These are phyloP conservation scores for Lactarius quietus DNA, from an alignment of 768 basidiomycete genomes.

Conservation along the genomic window DNA sequence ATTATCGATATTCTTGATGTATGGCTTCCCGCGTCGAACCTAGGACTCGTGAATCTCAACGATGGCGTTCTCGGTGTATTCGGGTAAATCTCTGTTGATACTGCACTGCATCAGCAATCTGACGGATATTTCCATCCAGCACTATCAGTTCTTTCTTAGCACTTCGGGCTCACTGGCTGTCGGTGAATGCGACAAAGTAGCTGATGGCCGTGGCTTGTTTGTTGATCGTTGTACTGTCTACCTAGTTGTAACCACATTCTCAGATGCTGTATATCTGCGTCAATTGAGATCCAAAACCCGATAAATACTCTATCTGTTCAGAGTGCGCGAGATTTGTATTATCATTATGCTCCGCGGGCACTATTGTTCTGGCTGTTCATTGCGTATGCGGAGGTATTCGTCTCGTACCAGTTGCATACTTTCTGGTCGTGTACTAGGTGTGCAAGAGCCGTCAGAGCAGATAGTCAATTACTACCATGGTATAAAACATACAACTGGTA, in stretches of 20 bases:
- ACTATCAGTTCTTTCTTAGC: conserved; percentile 45
- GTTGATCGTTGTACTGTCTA: background rate
- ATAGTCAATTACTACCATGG: background rate
- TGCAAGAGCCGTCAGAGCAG: background rate
- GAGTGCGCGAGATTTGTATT: background rate
- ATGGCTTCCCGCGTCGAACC: conserved; percentile 83
- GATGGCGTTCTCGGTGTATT: conserved; percentile 84
- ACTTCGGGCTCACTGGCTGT: conserved; percentile 23
- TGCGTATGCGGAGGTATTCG: conserved; percentile 69
- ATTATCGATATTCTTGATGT: conserved; percentile 81
- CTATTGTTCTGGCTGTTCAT: conserved; percentile 33
- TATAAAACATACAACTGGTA: conserved; percentile 61
- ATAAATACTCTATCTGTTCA: background rate
- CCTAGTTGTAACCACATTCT: background rate
- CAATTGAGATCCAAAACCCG: conserved; percentile 12
- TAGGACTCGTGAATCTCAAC: conserved; percentile 71
- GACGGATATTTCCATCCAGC: conserved; percentile 36
- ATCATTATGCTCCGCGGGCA: background rate
- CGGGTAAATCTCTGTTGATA: conserved; percentile 55
- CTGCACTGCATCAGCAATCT: conserved; percentile 4
- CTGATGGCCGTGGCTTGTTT: background rate
- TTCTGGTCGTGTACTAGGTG: conserved; percentile 62
- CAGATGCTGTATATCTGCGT: background rate
- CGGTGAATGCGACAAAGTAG: conserved; percentile 20
- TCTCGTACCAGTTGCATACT: conserved; percentile 67